Percentiles rank a stretch among this genome's conserved stretches.
phyloP scores from a whole-genome alignment of 257 asterid species.

The Solanum arcanum region DNA sequence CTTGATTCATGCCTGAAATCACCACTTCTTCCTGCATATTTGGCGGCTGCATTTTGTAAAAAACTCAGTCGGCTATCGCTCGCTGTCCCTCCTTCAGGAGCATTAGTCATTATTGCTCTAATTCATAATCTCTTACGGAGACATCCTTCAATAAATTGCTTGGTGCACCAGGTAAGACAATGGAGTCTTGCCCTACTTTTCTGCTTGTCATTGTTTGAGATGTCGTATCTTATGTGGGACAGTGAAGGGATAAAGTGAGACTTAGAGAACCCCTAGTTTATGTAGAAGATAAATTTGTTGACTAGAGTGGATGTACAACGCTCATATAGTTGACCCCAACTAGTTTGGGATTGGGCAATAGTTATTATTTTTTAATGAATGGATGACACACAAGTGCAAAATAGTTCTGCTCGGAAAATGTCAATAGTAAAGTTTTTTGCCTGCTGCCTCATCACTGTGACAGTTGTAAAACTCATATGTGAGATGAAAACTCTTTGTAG shows the following conservation, averaged over 20 bases:
- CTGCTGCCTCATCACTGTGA: not conserved
- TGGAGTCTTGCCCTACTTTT: not conserved
- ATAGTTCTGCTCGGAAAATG: not conserved
- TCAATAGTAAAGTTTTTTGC: not conserved
- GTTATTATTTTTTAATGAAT: not conserved
- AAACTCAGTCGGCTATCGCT: conserved; percentile 80
- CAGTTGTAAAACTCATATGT: not conserved
- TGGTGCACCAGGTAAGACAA: conserved; percentile 64
- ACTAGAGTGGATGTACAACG: not conserved
- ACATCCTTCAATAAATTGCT: conserved; percentile 83
- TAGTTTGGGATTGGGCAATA: not conserved
- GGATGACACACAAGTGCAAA: not conserved
- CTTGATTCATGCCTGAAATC: conserved; percentile 92
- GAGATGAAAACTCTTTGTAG: conserved; percentile 14
- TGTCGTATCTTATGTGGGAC: not conserved
- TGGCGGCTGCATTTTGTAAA: conserved; percentile 92
- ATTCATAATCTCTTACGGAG: conserved; percentile 90
- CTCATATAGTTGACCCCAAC: not conserved
- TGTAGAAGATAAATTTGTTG: not conserved
- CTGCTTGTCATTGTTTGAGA: not conserved
- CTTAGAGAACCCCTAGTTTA: not conserved
- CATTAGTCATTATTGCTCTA: conserved; percentile 63
- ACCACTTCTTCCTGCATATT: conserved; percentile 90
- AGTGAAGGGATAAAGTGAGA: not conserved
- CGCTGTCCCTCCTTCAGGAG: conserved; percentile 77